These are phyloP conservation scores for Psidium guajava DNA, from an alignment of 345 rosid genomes.

Conservation along the genomic window DNA sequence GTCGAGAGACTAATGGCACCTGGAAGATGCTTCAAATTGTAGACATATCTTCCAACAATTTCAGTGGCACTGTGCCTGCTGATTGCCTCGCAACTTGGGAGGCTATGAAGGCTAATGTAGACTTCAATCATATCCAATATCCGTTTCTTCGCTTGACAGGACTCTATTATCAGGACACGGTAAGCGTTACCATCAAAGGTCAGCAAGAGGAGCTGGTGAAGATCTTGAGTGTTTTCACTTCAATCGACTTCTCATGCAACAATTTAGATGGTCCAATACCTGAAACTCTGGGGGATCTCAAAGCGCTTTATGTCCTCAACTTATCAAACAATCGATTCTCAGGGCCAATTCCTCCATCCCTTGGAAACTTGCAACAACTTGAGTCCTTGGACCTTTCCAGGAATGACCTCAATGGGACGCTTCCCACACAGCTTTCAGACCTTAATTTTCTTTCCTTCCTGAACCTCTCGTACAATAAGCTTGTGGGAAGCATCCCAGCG, in stretches of 20 bases:
- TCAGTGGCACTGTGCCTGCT: not conserved
- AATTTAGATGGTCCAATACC: constrained; percentile 20
- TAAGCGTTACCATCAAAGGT: constrained; percentile 30
- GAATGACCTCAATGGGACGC: constrained; percentile 17
- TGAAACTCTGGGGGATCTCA: not conserved
- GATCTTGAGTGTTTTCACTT: constrained; percentile 24
- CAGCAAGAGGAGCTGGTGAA: constrained; percentile 14
- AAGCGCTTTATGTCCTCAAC: constrained; percentile 4
- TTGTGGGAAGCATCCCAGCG: constrained; percentile 19
- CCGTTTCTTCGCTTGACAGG: not conserved
- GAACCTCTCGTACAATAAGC: constrained; percentile 26
- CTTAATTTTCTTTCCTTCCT: constrained; percentile 17
- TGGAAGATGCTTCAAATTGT: constrained; percentile 31
- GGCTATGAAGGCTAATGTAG: not conserved
- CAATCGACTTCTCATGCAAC: constrained; percentile 26
- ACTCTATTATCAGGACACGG: constrained; percentile 20
- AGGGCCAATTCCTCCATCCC: constrained; percentile 11
- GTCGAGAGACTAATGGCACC: not conserved
- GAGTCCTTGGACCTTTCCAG: constrained; percentile 7
- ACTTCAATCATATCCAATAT: not conserved
- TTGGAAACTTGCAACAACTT: constrained; percentile 16
- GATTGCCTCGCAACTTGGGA: not conserved
- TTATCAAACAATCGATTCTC: constrained; percentile 15
- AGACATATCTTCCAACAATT: constrained; percentile 26
- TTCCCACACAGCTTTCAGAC: constrained; percentile 10